Evolutionary conservation across 805 yeast genomes (phyloP).

Genomic region (Yarrowia yakushimensis): DNA sequence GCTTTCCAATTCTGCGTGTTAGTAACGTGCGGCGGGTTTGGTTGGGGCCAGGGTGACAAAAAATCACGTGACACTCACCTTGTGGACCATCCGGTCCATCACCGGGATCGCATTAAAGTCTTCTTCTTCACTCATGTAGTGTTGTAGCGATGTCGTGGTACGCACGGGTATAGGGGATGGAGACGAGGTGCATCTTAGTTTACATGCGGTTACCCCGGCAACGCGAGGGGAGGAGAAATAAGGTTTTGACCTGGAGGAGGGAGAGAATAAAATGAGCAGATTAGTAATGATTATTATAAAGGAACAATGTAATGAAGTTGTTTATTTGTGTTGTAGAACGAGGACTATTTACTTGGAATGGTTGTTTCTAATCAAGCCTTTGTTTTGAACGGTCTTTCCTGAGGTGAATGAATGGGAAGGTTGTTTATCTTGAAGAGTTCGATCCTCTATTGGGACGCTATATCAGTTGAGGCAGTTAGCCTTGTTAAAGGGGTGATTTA

Average conservation of each 20-base stretch:
- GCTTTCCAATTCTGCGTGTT: conserved; percentile 67
- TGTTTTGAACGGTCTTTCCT: too few relatives aligned
- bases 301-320: too few relatives aligned
- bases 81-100: conserved; percentile 62
- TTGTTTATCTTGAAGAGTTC: not conserved
- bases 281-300: not conserved
- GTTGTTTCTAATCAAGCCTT: too few relatives aligned
- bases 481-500: too few relatives aligned
- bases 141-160: not conserved
- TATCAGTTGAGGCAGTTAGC: too few relatives aligned
- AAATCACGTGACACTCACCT: conserved; percentile 41
- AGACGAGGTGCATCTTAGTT: not conserved
- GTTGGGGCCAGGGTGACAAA: too few relatives aligned
- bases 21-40: not conserved
- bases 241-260: too few relatives aligned
- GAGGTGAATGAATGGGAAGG: too few relatives aligned
- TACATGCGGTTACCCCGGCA: conserved; percentile 13
- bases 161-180: not conserved
- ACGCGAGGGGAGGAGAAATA: not conserved
- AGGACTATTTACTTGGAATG: too few relatives aligned
- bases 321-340: too few relatives aligned
- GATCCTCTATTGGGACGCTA: not conserved
- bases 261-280: too few relatives aligned
- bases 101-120: conserved; percentile 64
- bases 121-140: conserved; percentile 46